A percentile compares a stretch with the other conserved stretches of the same genome.
These are phyloP conservation scores for Chaetomium sp. DNA, from an alignment of 2,329 filamentous ascomycete genomes.

Conservation along the genomic window DNA sequence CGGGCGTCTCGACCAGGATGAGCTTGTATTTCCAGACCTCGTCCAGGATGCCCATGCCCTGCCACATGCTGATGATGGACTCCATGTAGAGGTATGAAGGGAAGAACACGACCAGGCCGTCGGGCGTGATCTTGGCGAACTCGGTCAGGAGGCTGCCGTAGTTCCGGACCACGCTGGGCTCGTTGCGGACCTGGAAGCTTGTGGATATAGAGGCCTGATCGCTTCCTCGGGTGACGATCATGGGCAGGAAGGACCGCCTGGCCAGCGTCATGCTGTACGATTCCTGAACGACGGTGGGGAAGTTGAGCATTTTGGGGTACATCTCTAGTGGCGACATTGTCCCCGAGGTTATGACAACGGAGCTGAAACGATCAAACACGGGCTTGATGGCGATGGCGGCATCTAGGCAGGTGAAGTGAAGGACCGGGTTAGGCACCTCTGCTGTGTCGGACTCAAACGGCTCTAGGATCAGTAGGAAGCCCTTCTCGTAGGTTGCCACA, in stretches of 20 bases:
- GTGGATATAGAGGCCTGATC: slow-evolving; percentile 94
- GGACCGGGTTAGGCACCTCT: slow-evolving; percentile 92
- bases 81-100: slow-evolving; percentile 99
- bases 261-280: slow-evolving; percentile 97
- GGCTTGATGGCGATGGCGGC: slow-evolving; percentile 97
- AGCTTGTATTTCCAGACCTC: slow-evolving; percentile 99
- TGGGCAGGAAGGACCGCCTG: slow-evolving; percentile 90
- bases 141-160: slow-evolving; percentile 93
- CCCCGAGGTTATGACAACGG: slow-evolving; percentile 96
- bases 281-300: slow-evolving; percentile 89
- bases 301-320: slow-evolving; percentile 98
- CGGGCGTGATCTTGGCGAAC: slow-evolving; percentile 93
- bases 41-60: slow-evolving; percentile 96
- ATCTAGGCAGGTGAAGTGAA: slow-evolving; percentile 96
- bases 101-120: slow-evolving; percentile 99
- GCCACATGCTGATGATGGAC: slow-evolving; percentile 98
- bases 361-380: slow-evolving; percentile 95
- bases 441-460: slow-evolving; percentile 95
- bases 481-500: slow-evolving; percentile 94
- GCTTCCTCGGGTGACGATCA: slow-evolving; percentile 94
- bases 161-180: slow-evolving; percentile 94
- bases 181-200: slow-evolving; percentile 92
- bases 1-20: slow-evolving; percentile 95
- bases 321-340: slow-evolving; percentile 97
- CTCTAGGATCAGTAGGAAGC: slow-evolving; percentile 94